Evolutionary conservation across 305 asterid species (phyloP), one percentile per base, ranked within the genome.

Genomic region (Nicotiana rustica): DNA sequence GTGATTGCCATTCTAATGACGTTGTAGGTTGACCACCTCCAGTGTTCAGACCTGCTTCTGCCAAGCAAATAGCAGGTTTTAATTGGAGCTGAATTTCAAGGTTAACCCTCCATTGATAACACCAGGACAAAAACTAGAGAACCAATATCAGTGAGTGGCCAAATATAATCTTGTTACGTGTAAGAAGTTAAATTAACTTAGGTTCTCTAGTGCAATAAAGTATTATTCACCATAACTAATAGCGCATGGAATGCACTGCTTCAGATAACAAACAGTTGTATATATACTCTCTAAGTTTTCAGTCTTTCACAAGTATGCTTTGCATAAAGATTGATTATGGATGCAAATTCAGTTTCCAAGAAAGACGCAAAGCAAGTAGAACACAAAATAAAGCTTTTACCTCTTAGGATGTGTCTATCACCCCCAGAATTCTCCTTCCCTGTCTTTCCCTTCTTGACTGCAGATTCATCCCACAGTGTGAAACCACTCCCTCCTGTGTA

Each of bases 371-470:
- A 68, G n/a, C 18, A 17, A 35, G 62, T 77, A 25, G 29, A 62
- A 66, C 61, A 68, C 4, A 52, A 60, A 81, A n/a, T 13, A 59
- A 67, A 36, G 3, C 5, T n/a, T 14, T 86, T 88, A 95, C 99
- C 99, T 88, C 83, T 88, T 81, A 88, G 83, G 70, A 84, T 76
- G 57, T 89, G 89, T 85, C 87, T 87, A 65, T 92, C 93, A 56
- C 91, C 90, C 67, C 88, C 82, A 85, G 84, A 84, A 91, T 92
- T 97, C 99, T 97, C 99, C 99, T 97, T 95, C 99, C 99, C 97
- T 92, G 99, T 93, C 97, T 93, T 90, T 97, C 99, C 99, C 99
- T 91, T 93, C 67, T 86, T 92, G 69, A 83, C 85, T 7, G 93
- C 91, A 92, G 98, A 92, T 85, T 96, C 99, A 79, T 91, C 97